A percentile compares a stretch with the other conserved stretches of the same genome.
These are phyloP conservation scores for Cicer yamashitae DNA, from an alignment of 306 rosid genomes.

Conservation along the genomic window DNA sequence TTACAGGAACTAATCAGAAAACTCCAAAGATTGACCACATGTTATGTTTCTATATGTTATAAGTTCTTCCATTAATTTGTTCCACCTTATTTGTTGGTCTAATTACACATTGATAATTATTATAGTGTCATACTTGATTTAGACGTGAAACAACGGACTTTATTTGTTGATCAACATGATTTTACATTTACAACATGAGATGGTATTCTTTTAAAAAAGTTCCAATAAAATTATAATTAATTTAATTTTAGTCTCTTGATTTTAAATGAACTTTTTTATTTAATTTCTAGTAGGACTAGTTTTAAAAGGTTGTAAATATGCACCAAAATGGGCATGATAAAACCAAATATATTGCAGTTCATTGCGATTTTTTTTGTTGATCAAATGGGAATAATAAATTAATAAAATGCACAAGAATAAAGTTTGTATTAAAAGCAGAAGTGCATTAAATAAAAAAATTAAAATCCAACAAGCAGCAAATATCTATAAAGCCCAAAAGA, in stretches of 20 bases:
- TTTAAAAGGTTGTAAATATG: slow-evolving; percentile 23
- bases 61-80: slow-evolving; percentile 23
- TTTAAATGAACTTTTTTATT: background rate
- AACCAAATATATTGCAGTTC: background rate
- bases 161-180: slow-evolving; percentile 27
- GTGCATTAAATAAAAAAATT: background rate
- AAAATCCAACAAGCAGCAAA: slow-evolving; percentile 30
- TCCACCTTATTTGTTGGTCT: slow-evolving; percentile 8
- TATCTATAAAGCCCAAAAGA: slow-evolving; percentile 29
- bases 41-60: background rate
- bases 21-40: background rate
- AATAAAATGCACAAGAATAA: slow-evolving; percentile 28
- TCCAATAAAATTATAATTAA: slow-evolving; percentile 6
- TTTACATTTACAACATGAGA: slow-evolving; percentile 9
- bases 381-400: slow-evolving; percentile 9
- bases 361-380: background rate
- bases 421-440: slow-evolving; percentile 20
- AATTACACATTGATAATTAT: background rate
- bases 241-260: slow-evolving; percentile 17
- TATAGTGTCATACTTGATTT: background rate
- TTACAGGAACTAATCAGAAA: background rate
- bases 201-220: slow-evolving; percentile 31
- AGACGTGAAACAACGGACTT: background rate
- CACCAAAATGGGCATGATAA: background rate
- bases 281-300: slow-evolving; percentile 13